A percentile compares a stretch with the other conserved stretches of the same genome.
phyloP scores from a whole-genome alignment of 441 rosid genomes.

The Populus hybrid region DNA sequence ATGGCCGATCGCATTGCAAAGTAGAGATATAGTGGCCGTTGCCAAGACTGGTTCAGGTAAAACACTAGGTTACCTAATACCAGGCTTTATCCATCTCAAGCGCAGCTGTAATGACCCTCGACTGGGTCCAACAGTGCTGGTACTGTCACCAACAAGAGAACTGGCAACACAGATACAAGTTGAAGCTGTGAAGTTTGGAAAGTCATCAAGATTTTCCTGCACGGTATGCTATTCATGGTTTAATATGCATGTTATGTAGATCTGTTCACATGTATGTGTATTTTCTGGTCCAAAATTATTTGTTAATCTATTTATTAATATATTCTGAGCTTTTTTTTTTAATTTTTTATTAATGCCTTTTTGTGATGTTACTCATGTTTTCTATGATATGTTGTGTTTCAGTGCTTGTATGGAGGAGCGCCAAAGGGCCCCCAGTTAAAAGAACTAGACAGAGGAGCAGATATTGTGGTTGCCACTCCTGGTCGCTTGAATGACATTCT shows the following conservation, averaged over 20 bases:
- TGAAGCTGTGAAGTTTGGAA: slow-evolving; percentile 93
- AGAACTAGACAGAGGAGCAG: slow-evolving; percentile 89
- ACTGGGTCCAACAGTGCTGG: slow-evolving; percentile 92
- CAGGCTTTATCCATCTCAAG: slow-evolving; percentile 84
- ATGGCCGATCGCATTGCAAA: slow-evolving; percentile 94
- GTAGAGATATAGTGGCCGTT: slow-evolving; percentile 94
- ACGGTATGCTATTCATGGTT: slow-evolving; percentile 47
- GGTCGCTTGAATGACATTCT: slow-evolving; percentile 98
- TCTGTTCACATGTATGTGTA: not conserved
- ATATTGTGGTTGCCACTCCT: slow-evolving; percentile 98
- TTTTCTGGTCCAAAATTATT: not conserved
- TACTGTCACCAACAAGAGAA: slow-evolving; percentile 97
- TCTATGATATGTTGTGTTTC: slow-evolving; percentile 10
- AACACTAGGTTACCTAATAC: slow-evolving; percentile 93
- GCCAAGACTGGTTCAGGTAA: slow-evolving; percentile 99
- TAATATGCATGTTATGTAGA: not conserved
- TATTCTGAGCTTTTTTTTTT: not conserved
- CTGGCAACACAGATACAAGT: slow-evolving; percentile 96
- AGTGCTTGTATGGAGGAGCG: slow-evolving; percentile 99
- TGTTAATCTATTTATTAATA: not conserved
- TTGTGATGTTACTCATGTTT: slow-evolving; percentile 14
- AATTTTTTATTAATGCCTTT: not conserved
- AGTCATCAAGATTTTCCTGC: slow-evolving; percentile 83
- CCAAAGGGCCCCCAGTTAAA: slow-evolving; percentile 93
- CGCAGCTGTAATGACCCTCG: slow-evolving; percentile 57